Evolutionary conservation across 1,139 yeast species (phyloP), one percentile per base, ranked within the genome.

Genomic region (Candida sojae): DNA sequence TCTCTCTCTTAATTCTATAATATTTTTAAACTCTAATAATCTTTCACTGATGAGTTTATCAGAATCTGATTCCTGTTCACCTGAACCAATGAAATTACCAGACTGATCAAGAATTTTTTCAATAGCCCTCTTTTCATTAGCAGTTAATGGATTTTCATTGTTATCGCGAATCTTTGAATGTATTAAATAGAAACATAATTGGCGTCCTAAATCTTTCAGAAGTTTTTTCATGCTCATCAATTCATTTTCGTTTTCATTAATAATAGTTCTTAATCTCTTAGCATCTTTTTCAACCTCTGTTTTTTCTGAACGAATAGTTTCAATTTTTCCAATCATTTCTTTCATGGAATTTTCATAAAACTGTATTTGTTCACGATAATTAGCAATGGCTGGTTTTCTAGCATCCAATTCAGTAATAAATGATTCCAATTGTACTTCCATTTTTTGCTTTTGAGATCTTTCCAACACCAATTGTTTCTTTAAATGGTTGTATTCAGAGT

Each of bases 331-430:
- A 21, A 73, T 64, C 68, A 72, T 65, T 11, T 74, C 79, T 48
- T 71, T 68, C 51, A 73, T 59, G 0, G 76, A 64, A 7, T 57
- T 56, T 54, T 75, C 78, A 53, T 75, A 52, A 70, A 75, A 57
- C 77, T 77, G 58, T 71, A 70, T 57, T 75, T 83, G 60, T 71
- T 79, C 66, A 75, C 84, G 62, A 82, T 88, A 53, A 83, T 86
- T 67, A 4, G 87, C 79, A 44, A 92, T 77, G 1, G 86, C 73
- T 0, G 98, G 98, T 48, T 90, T 86, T 57, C 88, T 86, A 26
- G 82, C 77, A 61, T 91, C 96, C 55, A 93, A 73, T 62, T 92
- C 97, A 31, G 73, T 74, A 33, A 91, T 81, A 57, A 92, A 85
- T 0, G 78, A 71, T 56, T 86, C 86, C 53, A 92, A 73, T 64